Conservation (phyloP, 768 basidiomycete genomes). For the Vishniacozyma victoriae region DNA sequence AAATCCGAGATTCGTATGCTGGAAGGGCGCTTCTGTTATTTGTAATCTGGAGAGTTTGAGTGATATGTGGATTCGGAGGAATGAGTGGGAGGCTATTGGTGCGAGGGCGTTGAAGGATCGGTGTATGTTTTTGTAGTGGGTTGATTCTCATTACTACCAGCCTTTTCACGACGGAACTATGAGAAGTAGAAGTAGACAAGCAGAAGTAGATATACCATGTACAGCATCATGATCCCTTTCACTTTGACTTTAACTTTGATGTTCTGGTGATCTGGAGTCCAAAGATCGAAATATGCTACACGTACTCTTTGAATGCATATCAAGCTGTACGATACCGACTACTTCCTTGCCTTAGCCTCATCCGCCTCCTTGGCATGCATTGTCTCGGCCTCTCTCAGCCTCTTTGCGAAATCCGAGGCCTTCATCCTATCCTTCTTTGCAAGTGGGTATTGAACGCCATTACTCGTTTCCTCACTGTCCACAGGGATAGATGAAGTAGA, state of each 20-base stretch:
- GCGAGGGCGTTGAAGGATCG: slow-evolving; percentile 48
- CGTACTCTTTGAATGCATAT: no score
- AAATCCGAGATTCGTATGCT: slow-evolving; percentile 79
- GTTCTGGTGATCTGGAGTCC: no score
- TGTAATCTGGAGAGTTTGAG: slow-evolving; percentile 83
- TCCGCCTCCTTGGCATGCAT: slow-evolving; percentile 40
- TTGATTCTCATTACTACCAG: no score
- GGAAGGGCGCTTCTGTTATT: slow-evolving; percentile 91
- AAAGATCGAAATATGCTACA: no score
- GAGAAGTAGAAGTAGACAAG: no score
- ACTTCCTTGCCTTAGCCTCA: slow-evolving; percentile 6
- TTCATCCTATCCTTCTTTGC: slow-evolving; percentile 28
- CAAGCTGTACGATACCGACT: neutral
- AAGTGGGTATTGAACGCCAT: slow-evolving; percentile 23
- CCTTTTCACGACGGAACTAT: no score
- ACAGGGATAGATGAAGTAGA: slow-evolving; percentile 2
- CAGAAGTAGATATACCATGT: no score
- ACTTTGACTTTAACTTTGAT: no score
- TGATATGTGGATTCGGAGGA: slow-evolving; percentile 79
- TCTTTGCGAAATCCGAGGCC: slow-evolving; percentile 38
- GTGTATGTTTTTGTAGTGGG: slow-evolving; percentile 30
- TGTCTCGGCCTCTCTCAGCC: slow-evolving; percentile 39
- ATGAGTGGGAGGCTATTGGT: slow-evolving; percentile 62
- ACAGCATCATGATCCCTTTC: no score
- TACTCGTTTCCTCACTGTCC: slow-evolving; percentile 10